phyloP scores from a whole-genome alignment of 257 asterid species.

The Echites panduratus region DNA sequence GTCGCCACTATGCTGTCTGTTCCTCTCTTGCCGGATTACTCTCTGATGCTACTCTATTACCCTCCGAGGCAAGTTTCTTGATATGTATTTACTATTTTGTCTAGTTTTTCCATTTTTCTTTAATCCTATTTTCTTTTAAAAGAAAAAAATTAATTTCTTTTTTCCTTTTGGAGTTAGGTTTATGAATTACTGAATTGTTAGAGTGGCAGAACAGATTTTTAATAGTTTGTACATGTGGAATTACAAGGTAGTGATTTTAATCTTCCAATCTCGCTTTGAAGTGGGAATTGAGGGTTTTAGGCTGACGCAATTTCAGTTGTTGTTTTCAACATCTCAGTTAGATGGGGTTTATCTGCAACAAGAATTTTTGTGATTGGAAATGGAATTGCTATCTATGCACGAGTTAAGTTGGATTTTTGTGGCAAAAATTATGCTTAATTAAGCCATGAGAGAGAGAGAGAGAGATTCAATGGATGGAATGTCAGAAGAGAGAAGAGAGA shows the following conservation, averaged over 20 bases:
- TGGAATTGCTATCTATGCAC: neutral
- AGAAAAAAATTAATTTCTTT: neutral
- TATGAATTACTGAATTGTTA: neutral
- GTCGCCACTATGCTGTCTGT: constrained; percentile 55
- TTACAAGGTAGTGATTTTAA: neutral
- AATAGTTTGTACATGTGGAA: neutral
- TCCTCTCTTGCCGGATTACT: constrained; percentile 60
- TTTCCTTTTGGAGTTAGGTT: neutral
- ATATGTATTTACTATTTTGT: neutral
- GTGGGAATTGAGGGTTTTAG: neutral
- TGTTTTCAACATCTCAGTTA: neutral
- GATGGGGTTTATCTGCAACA: neutral
- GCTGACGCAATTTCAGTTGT: neutral
- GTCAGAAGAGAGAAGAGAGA: neutral
- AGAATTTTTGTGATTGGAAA: neutral
- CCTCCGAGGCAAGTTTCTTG: constrained; percentile 28
- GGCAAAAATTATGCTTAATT: neutral
- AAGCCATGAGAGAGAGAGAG: neutral
- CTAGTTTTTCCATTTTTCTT: neutral
- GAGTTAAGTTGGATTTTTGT: neutral
- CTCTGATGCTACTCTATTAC: constrained; percentile 38
- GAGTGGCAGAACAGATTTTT: neutral
- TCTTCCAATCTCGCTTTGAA: neutral
- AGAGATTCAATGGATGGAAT: neutral
- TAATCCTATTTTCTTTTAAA: too few species aligned